Percentiles rank a stretch among this genome's conserved stretches.
These are phyloP conservation scores for Leptosphaerulina australis DNA, from an alignment of 2,329 filamentous ascomycete species.

Conservation along the genomic window DNA sequence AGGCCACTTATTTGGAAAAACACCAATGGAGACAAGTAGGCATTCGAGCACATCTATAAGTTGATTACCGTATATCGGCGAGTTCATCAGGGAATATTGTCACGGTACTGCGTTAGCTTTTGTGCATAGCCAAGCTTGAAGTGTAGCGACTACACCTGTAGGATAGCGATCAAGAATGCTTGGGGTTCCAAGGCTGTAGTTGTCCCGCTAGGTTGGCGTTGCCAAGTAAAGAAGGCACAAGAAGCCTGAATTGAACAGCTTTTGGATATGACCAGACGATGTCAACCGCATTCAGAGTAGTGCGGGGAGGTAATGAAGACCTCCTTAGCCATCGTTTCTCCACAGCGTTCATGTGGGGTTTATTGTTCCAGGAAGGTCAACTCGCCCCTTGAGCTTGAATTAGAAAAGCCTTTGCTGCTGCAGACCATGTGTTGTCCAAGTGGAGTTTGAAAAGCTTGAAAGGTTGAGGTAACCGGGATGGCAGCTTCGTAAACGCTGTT, in stretches of 20 bases:
- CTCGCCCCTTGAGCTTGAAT: slow-evolving; percentile 39
- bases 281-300: slow-evolving; percentile 22
- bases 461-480: slow-evolving; percentile 15
- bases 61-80: too few species aligned
- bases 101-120: not conserved
- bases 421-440: slow-evolving; percentile 34
- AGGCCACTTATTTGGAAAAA: too few species aligned
- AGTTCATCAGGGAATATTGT: too few species aligned
- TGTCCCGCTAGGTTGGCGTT: slow-evolving; percentile 12
- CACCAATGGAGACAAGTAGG: too few species aligned
- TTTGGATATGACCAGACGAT: slow-evolving; percentile 22
- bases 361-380: slow-evolving; percentile 18
- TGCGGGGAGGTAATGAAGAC: not conserved
- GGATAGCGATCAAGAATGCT: slow-evolving; percentile 15
- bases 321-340: slow-evolving; percentile 29
- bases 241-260: not conserved
- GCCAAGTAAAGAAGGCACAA: slow-evolving; percentile 10
- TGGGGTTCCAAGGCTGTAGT: slow-evolving; percentile 23
- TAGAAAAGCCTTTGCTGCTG: slow-evolving; percentile 41
- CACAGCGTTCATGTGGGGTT: slow-evolving; percentile 30
- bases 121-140: slow-evolving; percentile 12
- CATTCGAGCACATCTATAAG: too few species aligned
- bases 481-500: slow-evolving; percentile 17
- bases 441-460: slow-evolving; percentile 33
- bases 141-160: slow-evolving; percentile 19